These are phyloP conservation scores for Neopestalotiopsis sp. DNA, from an alignment of 2,329 filamentous ascomycete genomes.

Conservation along the genomic window DNA sequence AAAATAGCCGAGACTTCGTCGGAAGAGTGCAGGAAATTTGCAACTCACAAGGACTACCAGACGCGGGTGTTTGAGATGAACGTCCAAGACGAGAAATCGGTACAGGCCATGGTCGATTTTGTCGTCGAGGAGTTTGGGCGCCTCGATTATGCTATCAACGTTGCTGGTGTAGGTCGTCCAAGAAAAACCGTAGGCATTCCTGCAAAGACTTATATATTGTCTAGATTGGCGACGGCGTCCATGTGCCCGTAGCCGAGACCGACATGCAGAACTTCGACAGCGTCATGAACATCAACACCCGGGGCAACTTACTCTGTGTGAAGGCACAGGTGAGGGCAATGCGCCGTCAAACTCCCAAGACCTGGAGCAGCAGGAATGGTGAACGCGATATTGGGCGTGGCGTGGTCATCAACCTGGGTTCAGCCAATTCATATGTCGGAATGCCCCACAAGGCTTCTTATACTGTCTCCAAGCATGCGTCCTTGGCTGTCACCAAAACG, in stretches of 20 bases:
- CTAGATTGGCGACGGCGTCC: constrained; percentile 23
- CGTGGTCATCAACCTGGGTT: neutral
- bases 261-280: constrained; percentile 26
- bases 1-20: constrained; percentile 21
- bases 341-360: constrained; percentile 24
- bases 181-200: neutral
- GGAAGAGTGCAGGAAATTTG: constrained; percentile 26
- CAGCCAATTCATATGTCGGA: neutral
- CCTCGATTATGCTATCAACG: neutral
- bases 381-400: neutral
- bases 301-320: constrained; percentile 24
- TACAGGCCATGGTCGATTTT: neutral
- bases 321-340: constrained; percentile 23
- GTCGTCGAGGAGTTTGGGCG: neutral
- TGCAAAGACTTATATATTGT: constrained; percentile 1
- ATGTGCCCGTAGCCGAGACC: constrained; percentile 23
- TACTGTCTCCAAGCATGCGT: constrained; percentile 3
- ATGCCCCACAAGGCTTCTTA: neutral
- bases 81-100: neutral
- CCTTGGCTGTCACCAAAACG: neutral
- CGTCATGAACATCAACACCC: constrained; percentile 29
- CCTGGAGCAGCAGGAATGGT: constrained; percentile 23
- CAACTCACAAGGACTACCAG: constrained; percentile 23
- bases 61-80: neutral
- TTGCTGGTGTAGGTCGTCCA: neutral